A percentile compares a stretch with the other conserved stretches of the same genome.
Conservation (phyloP, 805 yeast genomes). For the Candida maris region DNA sequence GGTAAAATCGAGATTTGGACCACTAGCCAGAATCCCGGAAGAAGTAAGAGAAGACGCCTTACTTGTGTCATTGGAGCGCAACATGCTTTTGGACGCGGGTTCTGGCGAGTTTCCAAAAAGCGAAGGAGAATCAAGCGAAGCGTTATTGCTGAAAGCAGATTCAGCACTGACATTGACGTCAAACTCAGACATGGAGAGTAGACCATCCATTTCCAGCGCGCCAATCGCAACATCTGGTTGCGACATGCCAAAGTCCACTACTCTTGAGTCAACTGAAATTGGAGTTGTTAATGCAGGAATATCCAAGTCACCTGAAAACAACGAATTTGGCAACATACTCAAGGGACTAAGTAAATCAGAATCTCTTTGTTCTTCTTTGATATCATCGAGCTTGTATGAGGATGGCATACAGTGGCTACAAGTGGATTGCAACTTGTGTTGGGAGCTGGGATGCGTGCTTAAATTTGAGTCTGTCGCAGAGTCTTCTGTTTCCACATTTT, state of each 20-base stretch:
- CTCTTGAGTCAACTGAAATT: not conserved
- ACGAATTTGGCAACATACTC: constrained; percentile 11
- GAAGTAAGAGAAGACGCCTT: constrained; percentile 4
- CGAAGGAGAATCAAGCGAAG: constrained; percentile 12
- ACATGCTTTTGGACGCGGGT: constrained; percentile 8
- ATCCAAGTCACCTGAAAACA: constrained; percentile 4
- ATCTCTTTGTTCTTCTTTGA: constrained; percentile 22
- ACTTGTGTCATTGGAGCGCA: constrained; percentile 5
- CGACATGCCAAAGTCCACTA: not conserved
- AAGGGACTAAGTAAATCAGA: constrained; percentile 11
- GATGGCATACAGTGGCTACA: too few species aligned
- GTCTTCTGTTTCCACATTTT: constrained; percentile 9
- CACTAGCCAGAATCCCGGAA: constrained; percentile 13
- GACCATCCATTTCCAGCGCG: constrained; percentile 22
- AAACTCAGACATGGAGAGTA: constrained; percentile 28
- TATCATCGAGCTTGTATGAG: constrained; percentile 12
- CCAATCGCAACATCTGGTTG: constrained; percentile 25
- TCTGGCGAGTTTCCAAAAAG: constrained; percentile 18
- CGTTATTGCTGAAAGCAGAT: constrained; percentile 6
- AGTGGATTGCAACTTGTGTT: too few species aligned
- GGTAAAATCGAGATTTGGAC: constrained; percentile 13
- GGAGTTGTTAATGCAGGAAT: not conserved
- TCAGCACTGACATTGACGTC: constrained; percentile 12
- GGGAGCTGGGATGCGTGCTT: not conserved
- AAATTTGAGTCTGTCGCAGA: constrained; percentile 7